These are phyloP conservation scores for Datisca glomerata DNA, from an alignment of 306 rosid genomes.

Conservation along the genomic window DNA sequence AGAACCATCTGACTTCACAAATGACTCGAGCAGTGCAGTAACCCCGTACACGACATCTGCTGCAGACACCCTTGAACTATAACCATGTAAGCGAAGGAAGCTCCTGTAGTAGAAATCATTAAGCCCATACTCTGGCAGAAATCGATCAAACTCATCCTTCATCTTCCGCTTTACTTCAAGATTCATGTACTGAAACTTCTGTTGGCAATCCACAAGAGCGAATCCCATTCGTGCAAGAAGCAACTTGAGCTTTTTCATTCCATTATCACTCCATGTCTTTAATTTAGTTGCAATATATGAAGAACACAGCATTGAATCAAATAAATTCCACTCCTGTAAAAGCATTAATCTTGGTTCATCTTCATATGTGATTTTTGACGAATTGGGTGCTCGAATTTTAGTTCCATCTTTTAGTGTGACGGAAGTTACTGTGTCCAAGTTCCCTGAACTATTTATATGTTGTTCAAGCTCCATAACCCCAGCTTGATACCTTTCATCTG, in stretches of 20 bases:
- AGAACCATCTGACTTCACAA: constrained; percentile 56
- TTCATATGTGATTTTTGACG: constrained; percentile 59
- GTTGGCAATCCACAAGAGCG: constrained; percentile 85
- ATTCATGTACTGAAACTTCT: constrained; percentile 88
- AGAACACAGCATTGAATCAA: constrained; percentile 87
- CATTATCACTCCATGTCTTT: constrained; percentile 98
- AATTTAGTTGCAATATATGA: constrained; percentile 74
- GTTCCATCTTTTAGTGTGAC: constrained; percentile 86
- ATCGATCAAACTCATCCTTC: constrained; percentile 68
- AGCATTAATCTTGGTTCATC: constrained; percentile 93
- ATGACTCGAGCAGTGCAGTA: constrained; percentile 87
- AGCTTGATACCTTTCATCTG: constrained; percentile 80
- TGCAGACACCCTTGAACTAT: constrained; percentile 80
- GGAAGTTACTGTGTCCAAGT: constrained; percentile 58
- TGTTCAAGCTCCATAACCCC: constrained; percentile 96
- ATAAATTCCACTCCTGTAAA: constrained; percentile 83
- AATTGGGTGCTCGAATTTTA: constrained; percentile 58
- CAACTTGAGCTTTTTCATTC: constrained; percentile 78
- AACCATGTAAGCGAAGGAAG: constrained; percentile 61
- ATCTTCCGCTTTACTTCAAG: constrained; percentile 76
- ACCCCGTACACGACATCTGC: constrained; percentile 99
- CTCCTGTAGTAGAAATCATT: constrained; percentile 84
- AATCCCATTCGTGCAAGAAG: constrained; percentile 92
- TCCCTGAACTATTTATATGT: constrained; percentile 71
- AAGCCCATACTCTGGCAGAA: constrained; percentile 76